Conservation (phyloP, 78 protist genomes). For the Dictyostelium firmibasis region DNA sequence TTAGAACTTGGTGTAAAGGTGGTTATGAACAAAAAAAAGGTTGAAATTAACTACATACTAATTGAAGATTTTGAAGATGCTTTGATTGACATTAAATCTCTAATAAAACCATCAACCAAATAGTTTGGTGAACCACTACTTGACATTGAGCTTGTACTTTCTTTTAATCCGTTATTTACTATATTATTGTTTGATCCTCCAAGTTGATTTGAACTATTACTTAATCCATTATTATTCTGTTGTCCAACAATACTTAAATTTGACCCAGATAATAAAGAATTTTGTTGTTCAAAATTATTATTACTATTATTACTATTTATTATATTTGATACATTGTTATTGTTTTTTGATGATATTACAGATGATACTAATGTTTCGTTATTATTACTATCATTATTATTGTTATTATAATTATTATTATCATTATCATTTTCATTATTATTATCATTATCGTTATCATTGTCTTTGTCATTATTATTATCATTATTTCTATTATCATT, state of each 20-base stretch:
- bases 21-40: too few species aligned
- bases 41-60: background rate
- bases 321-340: background rate
- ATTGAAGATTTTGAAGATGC: slow-evolving; percentile 10
- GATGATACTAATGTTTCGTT: background rate
- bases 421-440: too few species aligned
- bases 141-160: slow-evolving; percentile 1
- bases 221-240: background rate
- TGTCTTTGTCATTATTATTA: too few species aligned
- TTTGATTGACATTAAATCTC: slow-evolving; percentile 43
- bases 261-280: background rate
- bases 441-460: too few species aligned
- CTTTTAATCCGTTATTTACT: slow-evolving; percentile 6
- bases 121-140: background rate
- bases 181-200: background rate
- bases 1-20: too few species aligned
- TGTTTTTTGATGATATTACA: background rate
- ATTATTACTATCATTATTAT: background rate
- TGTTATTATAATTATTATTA: too few species aligned
- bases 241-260: slow-evolving; percentile 8
- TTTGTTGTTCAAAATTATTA: background rate
- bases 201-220: slow-evolving; percentile 10
- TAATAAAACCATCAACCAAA: slow-evolving; percentile 43
- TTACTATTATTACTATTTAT: background rate
- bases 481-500: too few species aligned